Evolutionary conservation across 208 protist species (phyloP), one percentile per base, ranked within the genome.

Genomic region (Acanthamoeba divionensis): DNA sequence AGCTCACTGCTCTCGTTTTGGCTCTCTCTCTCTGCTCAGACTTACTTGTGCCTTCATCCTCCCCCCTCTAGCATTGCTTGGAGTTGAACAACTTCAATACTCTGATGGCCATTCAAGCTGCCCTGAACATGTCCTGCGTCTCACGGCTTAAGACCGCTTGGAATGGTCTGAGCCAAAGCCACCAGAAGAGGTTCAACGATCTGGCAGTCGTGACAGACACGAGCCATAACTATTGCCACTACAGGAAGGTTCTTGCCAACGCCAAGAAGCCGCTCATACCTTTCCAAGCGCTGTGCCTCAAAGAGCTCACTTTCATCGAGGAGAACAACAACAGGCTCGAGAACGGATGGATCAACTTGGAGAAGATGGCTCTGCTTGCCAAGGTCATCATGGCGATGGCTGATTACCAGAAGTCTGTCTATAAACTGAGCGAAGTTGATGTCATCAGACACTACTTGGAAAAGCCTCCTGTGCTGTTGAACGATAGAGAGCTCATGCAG

Each of bases 271-370:
- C 77, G 29, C n/a, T 86, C 31, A 47, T 86, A 0, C 77, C 77
- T 10, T 86, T 86, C 33, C 77, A 86, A 55, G 77, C 52, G 29
- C 47, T 86, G 15, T 31, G 50, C 31, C 54, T 86, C 18, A 86
- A 60, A 36, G 77, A 86, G 29, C 77, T 86, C 52, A 86, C 77
- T n/a, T 86, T 86, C 77, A 86, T 86, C 77, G 77, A 86, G 77
- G 77, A 86, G 54, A 86, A 66, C 36, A 24, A 36, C 3, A 36
- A 66, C 31, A 48, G 77, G 21, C 10, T 65, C 15, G 50, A 66
- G 8, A n/a, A 45, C 15, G 77, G n/a, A 1, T 66, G 48, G 77
- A 65, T 86, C 52, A 86, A 86, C 33, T 86, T 60, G 26, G 77
- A 86, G 47, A 86, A 86, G 77, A 86, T 86, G 77, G 0, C 24